Percentiles rank a stretch among this genome's conserved stretches.
phyloP scores from a whole-genome alignment of 495 filamentous ascomycete species.

The Podospora didyma region DNA sequence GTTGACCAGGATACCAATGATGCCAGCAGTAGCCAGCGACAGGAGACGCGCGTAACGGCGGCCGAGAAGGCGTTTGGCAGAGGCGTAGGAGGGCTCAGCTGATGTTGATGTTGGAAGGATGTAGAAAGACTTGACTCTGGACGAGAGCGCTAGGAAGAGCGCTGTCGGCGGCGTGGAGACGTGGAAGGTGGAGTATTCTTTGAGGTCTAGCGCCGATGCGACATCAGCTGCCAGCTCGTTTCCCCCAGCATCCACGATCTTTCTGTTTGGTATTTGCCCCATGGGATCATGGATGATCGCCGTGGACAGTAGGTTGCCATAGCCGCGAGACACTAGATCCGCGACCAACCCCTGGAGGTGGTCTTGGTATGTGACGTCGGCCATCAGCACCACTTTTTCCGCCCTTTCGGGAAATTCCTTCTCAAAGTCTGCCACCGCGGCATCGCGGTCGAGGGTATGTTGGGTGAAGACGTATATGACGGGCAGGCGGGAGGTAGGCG shows the following conservation, averaged over 20 bases:
- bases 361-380: constrained; percentile 79
- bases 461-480: constrained; percentile 90
- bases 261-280: constrained; percentile 80
- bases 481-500: constrained; percentile 81
- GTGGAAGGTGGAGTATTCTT: constrained; percentile 80
- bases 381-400: constrained; percentile 73
- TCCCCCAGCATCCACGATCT: constrained; percentile 23
- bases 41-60: constrained; percentile 85
- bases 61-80: constrained; percentile 54
- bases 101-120: constrained; percentile 61
- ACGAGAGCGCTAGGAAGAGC: constrained; percentile 81
- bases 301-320: constrained; percentile 64
- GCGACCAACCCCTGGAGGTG: constrained; percentile 57
- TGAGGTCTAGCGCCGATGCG: constrained; percentile 43
- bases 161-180: constrained; percentile 80
- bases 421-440: constrained; percentile 60
- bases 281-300: constrained; percentile 73
- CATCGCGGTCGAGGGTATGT: constrained; percentile 56
- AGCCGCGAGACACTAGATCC: constrained; percentile 56
- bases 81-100: constrained; percentile 43
- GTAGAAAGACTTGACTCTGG: constrained; percentile 70
- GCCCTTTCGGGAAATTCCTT: constrained; percentile 58
- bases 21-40: constrained; percentile 69
- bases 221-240: constrained; percentile 10
- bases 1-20: constrained; percentile 93